Evolutionary conservation across 495 filamentous ascomycete species (phyloP), one percentile per base, ranked within the genome.

Genomic region (Emericellopsis terricola): DNA sequence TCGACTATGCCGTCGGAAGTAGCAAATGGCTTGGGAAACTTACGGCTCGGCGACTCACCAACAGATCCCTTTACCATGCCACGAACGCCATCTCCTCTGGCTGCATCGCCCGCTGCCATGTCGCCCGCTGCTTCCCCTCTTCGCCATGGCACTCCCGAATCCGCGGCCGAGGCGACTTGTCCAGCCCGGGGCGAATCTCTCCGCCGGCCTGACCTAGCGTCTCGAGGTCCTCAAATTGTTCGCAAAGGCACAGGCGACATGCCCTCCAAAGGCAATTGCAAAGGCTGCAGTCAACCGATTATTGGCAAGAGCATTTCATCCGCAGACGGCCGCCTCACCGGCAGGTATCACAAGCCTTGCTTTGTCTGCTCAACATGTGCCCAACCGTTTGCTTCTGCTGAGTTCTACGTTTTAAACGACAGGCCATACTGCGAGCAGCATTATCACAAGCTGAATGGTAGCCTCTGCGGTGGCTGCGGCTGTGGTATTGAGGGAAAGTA

Each of bases 401-500:
- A 89, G 34, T 97, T 97, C 46, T 97, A 97, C 54, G 85, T 97
- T 24, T 58, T 82, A 23, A 59, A 80, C 42, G 81, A 97, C 52
- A 59, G 71, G 7, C 89, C 89, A 3, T 94, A 81, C 59, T 97
- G 89, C 58, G 76, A 80, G 20, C 75, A 76, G 21, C 85, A 97
- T 53, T 97, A 97, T 48, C 89, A 97, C 54, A 68, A 80, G 49
- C 68, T 86, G 24, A 97, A 97, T 48, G 72, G 74, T 27, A 87
- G 81, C 15, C 51, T 94, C 1, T 97, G 89, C 48, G 64, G 65
- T 1, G 67, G 65, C 24, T 97, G 89, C 49, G 69, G 81, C 44
- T 55, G 53, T 11, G 89, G 89, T 8, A 96, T 97, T 44, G 89
- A 97, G 48, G 89, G 89, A 2, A 73, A 87, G 41, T 97, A 91